Percentiles rank a stretch among this genome's conserved stretches.
Conservation (phyloP, 495 filamentous ascomycete species). For the Daldinia decipiens region DNA sequence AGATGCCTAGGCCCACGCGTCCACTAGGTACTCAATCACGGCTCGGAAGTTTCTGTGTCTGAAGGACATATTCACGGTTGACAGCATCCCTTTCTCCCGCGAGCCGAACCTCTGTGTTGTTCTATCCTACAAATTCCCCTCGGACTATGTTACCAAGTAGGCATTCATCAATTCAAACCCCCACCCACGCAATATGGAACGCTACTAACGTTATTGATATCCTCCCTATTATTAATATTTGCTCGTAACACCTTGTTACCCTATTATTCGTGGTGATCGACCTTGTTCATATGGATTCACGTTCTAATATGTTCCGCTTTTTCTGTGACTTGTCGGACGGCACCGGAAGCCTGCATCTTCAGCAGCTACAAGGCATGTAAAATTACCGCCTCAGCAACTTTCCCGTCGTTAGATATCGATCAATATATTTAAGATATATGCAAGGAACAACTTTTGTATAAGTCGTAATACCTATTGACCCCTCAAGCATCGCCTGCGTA, state of each 20-base stretch:
- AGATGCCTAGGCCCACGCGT: slow-evolving; percentile 11
- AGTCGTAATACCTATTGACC: not conserved
- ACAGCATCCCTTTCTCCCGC: slow-evolving; percentile 35
- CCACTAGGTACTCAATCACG: slow-evolving; percentile 11
- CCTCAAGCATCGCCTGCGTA: not conserved
- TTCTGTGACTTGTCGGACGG: slow-evolving; percentile 35
- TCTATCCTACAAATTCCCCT: not conserved
- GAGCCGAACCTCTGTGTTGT: not conserved
- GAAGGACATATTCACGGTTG: slow-evolving; percentile 30
- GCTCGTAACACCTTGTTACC: not conserved
- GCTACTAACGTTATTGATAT: not conserved
- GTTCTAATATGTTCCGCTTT: slow-evolving; percentile 13
- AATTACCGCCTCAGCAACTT: slow-evolving; percentile 33
- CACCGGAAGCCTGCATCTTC: slow-evolving; percentile 39
- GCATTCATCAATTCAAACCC: not conserved
- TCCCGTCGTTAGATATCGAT: not conserved
- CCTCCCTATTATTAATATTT: not conserved
- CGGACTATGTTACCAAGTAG: not conserved
- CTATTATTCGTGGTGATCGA: not conserved
- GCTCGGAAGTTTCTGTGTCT: slow-evolving; percentile 38
- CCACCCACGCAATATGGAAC: not conserved
- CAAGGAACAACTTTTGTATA: not conserved
- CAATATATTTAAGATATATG: slow-evolving; percentile 5
- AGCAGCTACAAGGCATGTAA: slow-evolving; percentile 40
- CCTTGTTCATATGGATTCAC: not conserved